These are phyloP conservation scores for Wakefieldia striispora DNA, from an alignment of 768 basidiomycete species.

Conservation along the genomic window DNA sequence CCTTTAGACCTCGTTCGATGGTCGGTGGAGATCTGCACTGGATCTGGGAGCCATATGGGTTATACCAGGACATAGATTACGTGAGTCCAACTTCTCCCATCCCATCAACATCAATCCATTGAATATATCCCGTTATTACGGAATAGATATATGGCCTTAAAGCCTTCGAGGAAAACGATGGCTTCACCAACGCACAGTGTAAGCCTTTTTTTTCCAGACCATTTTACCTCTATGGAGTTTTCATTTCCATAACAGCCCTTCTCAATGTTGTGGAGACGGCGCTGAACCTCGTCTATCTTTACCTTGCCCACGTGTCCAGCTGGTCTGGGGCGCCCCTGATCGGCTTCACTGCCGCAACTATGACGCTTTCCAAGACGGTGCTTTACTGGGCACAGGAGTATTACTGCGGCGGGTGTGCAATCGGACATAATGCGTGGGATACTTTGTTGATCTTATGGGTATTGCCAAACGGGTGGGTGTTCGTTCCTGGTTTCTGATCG, in stretches of 20 bases:
- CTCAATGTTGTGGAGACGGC: slow-evolving; percentile 77
- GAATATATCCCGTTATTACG: slow-evolving; percentile 35
- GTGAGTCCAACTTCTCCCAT: slow-evolving; percentile 23
- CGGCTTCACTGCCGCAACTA: slow-evolving; percentile 67
- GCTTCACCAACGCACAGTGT: slow-evolving; percentile 89
- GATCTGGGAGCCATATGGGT: slow-evolving; percentile 83
- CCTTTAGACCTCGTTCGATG: slow-evolving; percentile 79
- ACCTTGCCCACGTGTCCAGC: slow-evolving; percentile 59
- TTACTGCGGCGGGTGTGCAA: slow-evolving; percentile 66
- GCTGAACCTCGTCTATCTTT: slow-evolving; percentile 75
- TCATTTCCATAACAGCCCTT: slow-evolving; percentile 45
- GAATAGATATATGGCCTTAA: slow-evolving; percentile 69
- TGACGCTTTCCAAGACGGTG: slow-evolving; percentile 84
- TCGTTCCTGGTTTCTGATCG: slow-evolving; percentile 1
- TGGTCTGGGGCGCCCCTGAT: slow-evolving; percentile 70
- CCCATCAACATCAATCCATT: not conserved
- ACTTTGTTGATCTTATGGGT: slow-evolving; percentile 63
- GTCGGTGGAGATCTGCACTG: slow-evolving; percentile 85
- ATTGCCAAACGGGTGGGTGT: slow-evolving; percentile 72
- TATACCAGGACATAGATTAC: slow-evolving; percentile 67
- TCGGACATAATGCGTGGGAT: slow-evolving; percentile 66
- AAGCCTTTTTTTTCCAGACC: slow-evolving; percentile 20
- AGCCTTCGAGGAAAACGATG: slow-evolving; percentile 61
- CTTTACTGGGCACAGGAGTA: slow-evolving; percentile 84
- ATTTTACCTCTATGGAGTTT: not conserved